phyloP scores from a whole-genome alignment of 208 protist species.

The Leishmania aethiopica region DNA sequence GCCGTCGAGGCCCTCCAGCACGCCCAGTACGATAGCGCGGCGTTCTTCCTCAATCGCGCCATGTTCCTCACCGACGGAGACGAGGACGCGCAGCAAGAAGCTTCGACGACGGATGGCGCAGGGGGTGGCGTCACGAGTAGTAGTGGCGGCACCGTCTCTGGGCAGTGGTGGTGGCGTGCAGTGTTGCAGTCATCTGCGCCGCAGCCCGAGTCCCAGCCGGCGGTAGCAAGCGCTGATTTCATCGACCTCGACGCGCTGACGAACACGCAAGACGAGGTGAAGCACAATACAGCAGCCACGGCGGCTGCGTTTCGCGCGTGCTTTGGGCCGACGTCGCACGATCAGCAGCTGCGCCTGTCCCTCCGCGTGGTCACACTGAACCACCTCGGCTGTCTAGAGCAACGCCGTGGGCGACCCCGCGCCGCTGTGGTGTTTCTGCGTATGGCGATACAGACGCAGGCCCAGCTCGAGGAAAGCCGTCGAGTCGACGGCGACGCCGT shows the following conservation, averaged over 20 bases:
- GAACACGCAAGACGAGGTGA: background rate
- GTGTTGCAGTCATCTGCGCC: conserved; percentile 11
- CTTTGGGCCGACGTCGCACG: conserved; percentile 16
- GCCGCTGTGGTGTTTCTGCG: conserved; percentile 66
- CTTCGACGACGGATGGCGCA: background rate
- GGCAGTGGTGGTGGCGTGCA: conserved; percentile 31
- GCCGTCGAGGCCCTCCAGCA: conserved; percentile 74
- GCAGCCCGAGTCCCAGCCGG: background rate
- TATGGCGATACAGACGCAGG: conserved; percentile 66
- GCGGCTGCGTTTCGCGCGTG: conserved; percentile 24
- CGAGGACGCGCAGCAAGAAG: conserved; percentile 16
- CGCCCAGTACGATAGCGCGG: conserved; percentile 52
- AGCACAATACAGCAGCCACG: conserved; percentile 4
- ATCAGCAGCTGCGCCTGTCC: conserved; percentile 46
- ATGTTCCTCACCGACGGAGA: conserved; percentile 80
- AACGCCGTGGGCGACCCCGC: conserved; percentile 59
- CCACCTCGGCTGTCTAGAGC: conserved; percentile 91
- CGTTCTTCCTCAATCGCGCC: conserved; percentile 76
- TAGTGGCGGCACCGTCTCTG: background rate
- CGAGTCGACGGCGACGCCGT: conserved; percentile 3
- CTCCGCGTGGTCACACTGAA: conserved; percentile 87
- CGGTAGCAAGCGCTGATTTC: background rate
- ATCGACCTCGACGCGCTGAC: conserved; percentile 5
- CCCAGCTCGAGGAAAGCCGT: conserved; percentile 36
- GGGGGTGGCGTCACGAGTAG: background rate